Evolutionary conservation across 2,329 filamentous ascomycete species (phyloP), one percentile per base, ranked within the genome.

Genomic region (Alternaria ventricosa): DNA sequence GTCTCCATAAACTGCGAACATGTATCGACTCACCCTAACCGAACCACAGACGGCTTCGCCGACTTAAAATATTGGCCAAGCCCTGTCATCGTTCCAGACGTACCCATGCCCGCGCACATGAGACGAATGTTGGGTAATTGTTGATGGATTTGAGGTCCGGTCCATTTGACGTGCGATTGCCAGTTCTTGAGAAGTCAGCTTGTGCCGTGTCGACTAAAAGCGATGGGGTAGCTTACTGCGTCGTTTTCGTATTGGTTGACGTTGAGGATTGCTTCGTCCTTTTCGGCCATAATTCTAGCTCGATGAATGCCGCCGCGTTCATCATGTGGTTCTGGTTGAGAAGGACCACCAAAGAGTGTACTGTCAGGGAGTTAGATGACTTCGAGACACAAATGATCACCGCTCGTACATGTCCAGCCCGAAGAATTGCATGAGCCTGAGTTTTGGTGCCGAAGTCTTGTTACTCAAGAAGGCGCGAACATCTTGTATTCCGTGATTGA

Each of bases 161-260:
- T 89, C 87, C 87, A 89, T 22, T 82, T 83, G 11, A 86, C 75
- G 65, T 89, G 87, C 2, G 87, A 78, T 69, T 82, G 80, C 84
- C 84, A 87, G 61, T 87, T 86, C 83, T 71, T 7, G 3, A 22
- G n/a, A 54, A 12, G 6, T 59, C 13, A 62, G 60, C 18, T 12
- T 25, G 1, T 12, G 3, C 2, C 13, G 3, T 3, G 6, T 3
- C 23, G 20, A n/a, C 4, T 18, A 44, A 10, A 1, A 4, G 43
- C 6, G 5, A 11, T 10, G n/a, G 15, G 15, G 10, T 49, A 27
- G 41, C 66, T 45, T 61, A 70, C 69, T 36, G 65, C 65, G 18
- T 87, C 81, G 51, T 88, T 87, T 23, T 86, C 84, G 63, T 88
- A 88, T 67, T 88, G 86, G 47, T 87, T 85, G 0, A 85, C 85